These are phyloP conservation scores for Mesembryanthemum crystallinum DNA, from an alignment of 148 eudicot genomes.

Conservation along the genomic window DNA sequence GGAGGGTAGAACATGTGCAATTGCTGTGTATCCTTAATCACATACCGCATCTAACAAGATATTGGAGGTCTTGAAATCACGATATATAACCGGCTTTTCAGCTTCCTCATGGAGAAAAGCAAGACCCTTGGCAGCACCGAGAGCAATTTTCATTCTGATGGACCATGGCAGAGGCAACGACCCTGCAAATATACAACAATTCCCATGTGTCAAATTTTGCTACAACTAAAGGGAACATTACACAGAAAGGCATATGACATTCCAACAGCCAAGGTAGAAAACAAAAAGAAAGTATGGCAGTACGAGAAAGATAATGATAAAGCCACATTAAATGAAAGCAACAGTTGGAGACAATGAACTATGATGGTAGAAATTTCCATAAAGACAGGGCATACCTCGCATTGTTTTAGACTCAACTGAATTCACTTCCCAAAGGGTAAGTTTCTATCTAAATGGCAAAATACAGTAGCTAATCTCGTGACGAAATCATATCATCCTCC, in stretches of 20 bases:
- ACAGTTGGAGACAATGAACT: background rate
- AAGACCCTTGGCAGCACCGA: conserved; percentile 90
- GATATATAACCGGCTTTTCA: conserved; percentile 86
- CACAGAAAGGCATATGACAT: background rate
- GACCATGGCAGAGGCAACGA: conserved; percentile 95
- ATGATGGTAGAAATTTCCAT: background rate
- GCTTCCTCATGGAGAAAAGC: conserved; percentile 99
- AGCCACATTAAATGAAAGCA: background rate
- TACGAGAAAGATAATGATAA: background rate
- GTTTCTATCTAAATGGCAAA: background rate
- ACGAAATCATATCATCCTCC: background rate
- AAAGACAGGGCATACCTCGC: background rate
- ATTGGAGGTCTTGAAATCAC: conserved; percentile 96
- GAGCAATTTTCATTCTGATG: conserved; percentile 89
- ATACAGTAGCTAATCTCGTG: background rate
- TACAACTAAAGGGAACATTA: background rate
- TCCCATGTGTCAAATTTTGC: background rate
- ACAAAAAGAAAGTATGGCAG: background rate
- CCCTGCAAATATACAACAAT: conserved; percentile 39
- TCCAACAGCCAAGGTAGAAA: background rate
- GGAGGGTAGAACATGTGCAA: background rate
- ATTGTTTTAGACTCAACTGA: background rate
- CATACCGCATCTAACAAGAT: conserved; percentile 92
- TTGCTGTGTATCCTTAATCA: conserved; percentile 8
- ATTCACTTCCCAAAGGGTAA: background rate